Conservation (phyloP, 768 basidiomycete species). For the Porphyrellus cyaneotinctus region DNA sequence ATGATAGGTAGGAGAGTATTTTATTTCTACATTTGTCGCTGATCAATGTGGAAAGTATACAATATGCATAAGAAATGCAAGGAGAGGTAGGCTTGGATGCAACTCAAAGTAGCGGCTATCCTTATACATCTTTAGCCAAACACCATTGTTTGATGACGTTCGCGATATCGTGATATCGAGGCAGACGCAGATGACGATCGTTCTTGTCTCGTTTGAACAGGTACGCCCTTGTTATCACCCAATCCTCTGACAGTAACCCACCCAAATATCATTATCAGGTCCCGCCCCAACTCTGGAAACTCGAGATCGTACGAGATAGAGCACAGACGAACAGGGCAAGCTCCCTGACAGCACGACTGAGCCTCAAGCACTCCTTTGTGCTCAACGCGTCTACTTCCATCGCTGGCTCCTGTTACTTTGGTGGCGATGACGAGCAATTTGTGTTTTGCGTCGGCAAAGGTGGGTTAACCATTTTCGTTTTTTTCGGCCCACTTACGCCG, state of each 20-base stretch:
- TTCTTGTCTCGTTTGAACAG: constrained; percentile 38
- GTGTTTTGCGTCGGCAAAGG: constrained; percentile 81
- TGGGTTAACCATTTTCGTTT: constrained; percentile 20
- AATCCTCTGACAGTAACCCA: not conserved
- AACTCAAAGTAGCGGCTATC: not conserved
- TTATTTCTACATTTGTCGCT: not conserved
- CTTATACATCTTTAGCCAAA: constrained; percentile 35
- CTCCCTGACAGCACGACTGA: constrained; percentile 21
- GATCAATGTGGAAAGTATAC: constrained; percentile 35
- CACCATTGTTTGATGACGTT: constrained; percentile 49
- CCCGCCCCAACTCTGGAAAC: constrained; percentile 71
- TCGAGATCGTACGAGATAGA: constrained; percentile 56
- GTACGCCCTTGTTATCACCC: not conserved
- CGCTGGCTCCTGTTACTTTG: constrained; percentile 77
- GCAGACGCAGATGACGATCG: constrained; percentile 36
- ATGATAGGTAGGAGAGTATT: constrained; percentile 39
- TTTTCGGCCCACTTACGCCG: not conserved
- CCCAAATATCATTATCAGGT: constrained; percentile 36
- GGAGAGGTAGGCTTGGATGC: constrained; percentile 37
- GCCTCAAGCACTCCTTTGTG: constrained; percentile 59
- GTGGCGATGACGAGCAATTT: constrained; percentile 71
- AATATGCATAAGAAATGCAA: constrained; percentile 43
- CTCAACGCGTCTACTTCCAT: constrained; percentile 65
- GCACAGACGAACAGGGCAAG: constrained; percentile 30
- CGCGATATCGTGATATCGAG: constrained; percentile 48